Conservation (phyloP, 2,329 filamentous ascomycete genomes). For the Myriangium duriaei region DNA sequence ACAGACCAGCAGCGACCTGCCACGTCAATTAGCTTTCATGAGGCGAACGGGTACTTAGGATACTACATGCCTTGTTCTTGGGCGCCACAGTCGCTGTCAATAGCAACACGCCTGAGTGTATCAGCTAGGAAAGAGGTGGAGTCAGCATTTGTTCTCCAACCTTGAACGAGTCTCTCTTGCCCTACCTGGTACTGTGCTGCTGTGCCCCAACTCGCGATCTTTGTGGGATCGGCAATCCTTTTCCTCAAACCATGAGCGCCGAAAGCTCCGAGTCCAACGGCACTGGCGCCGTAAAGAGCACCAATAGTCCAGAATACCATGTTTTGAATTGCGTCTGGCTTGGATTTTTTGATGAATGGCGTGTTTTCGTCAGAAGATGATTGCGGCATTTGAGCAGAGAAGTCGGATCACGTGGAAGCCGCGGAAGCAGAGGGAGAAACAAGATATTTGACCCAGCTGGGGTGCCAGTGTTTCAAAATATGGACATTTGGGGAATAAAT, state of each 20-base stretch:
- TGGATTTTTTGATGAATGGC: background rate
- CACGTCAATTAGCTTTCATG: background rate
- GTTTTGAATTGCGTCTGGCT: background rate
- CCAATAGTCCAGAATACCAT: conserved; percentile 46
- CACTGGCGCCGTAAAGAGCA: conserved; percentile 48
- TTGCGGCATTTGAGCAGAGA: background rate
- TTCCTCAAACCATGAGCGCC: conserved; percentile 56
- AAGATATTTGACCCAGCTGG: too few relatives aligned
- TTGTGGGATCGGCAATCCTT: conserved; percentile 44
- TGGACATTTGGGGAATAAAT: too few relatives aligned
- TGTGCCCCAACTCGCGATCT: conserved; percentile 49
- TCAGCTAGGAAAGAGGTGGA: conserved; percentile 33
- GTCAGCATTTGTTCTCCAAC: background rate
- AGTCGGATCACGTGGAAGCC: background rate
- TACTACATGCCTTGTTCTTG: conserved; percentile 26
- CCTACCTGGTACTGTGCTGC: conserved; percentile 55
- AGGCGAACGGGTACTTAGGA: conserved; percentile 10
- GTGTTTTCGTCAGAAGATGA: background rate
- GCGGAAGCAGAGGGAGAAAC: background rate
- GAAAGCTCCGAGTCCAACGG: conserved; percentile 52
- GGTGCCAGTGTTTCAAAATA: too few relatives aligned
- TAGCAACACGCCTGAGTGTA: conserved; percentile 50
- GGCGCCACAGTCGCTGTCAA: conserved; percentile 41
- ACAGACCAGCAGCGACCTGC: conserved; percentile 44
- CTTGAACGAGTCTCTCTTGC: background rate